Conservation (phyloP, 2,329 filamentous ascomycete genomes). For the Colletotrichum orchidophilum region DNA sequence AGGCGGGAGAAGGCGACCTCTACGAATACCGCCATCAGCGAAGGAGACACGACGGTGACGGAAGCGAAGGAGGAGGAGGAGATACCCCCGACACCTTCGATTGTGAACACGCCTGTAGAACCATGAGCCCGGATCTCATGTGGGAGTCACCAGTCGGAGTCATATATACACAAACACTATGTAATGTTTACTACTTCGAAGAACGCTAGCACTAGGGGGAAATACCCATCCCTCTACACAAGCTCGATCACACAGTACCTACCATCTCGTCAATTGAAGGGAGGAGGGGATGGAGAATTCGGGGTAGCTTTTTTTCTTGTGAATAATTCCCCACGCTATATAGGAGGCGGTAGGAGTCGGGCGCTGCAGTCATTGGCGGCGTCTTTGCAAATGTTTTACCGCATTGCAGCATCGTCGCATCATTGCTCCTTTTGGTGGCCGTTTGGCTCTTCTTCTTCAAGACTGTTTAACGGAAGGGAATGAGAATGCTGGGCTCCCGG, state of each 20-base stretch:
- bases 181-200: slow-evolving; percentile 35
- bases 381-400: neutral
- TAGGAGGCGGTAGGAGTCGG: neutral
- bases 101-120: slow-evolving; percentile 33
- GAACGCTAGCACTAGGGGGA: slow-evolving; percentile 8
- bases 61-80: slow-evolving; percentile 33
- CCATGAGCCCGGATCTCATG: slow-evolving; percentile 31
- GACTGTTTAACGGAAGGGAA: neutral
- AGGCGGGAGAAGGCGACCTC: slow-evolving; percentile 68
- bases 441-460: neutral
- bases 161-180: slow-evolving; percentile 32
- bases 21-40: slow-evolving; percentile 41
- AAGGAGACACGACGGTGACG: slow-evolving; percentile 30
- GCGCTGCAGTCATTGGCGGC: neutral
- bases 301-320: neutral
- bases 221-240: slow-evolving; percentile 13
- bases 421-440: neutral
- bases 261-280: neutral
- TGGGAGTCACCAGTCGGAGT: slow-evolving; percentile 17
- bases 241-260: neutral
- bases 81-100: slow-evolving; percentile 32
- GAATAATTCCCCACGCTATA: neutral
- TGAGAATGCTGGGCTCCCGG: slow-evolving; percentile 19
- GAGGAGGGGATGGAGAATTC: neutral
- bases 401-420: neutral